A percentile compares a stretch with the other conserved stretches of the same genome.
These are phyloP conservation scores for Friedmanniomyces simplex DNA, from an alignment of 495 filamentous ascomycete genomes.

Conservation along the genomic window DNA sequence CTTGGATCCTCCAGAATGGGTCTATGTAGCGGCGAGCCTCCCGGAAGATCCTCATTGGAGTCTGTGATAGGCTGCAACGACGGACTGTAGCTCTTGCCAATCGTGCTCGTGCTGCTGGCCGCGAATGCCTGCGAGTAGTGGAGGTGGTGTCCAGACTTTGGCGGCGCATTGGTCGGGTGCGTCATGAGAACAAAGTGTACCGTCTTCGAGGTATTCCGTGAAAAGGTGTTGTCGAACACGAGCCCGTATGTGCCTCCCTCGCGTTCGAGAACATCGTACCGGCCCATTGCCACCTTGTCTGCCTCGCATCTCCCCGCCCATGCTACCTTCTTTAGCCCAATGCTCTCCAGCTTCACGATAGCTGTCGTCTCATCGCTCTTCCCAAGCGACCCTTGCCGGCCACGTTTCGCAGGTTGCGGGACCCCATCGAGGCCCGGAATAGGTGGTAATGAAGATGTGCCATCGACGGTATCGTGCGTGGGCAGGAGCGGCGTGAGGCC, in stretches of 20 bases:
- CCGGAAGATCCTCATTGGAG: conserved; percentile 29
- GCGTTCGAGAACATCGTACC: conserved; percentile 59
- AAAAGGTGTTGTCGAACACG: conserved; percentile 98
- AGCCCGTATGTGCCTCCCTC: conserved; percentile 90
- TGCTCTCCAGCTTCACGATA: conserved; percentile 69
- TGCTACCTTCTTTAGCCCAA: conserved; percentile 74
- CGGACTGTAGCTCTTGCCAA: conserved; percentile 32
- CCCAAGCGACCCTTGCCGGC: conserved; percentile 24
- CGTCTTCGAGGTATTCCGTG: conserved; percentile 87
- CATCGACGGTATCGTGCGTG: conserved; percentile 39
- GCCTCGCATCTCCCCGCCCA: conserved; percentile 95
- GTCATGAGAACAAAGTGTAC: conserved; percentile 89
- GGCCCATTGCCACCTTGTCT: conserved; percentile 88
- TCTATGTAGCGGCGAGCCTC: conserved; percentile 2
- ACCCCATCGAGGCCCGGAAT: conserved; percentile 21
- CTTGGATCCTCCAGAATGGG: conserved; percentile 18
- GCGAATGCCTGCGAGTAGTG: conserved; percentile 42
- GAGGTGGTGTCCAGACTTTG: conserved; percentile 64
- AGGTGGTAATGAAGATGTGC: conserved; percentile 29
- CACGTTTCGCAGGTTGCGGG: conserved; percentile 2
- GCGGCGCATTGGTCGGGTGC: conserved; percentile 74
- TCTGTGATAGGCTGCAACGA: conserved; percentile 23
- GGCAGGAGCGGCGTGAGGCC: conserved; percentile 41
- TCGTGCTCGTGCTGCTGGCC: conserved; percentile 41
- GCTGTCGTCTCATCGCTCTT: conserved; percentile 48